Evolutionary conservation across 352 stramenopile genomes (phyloP), one percentile per base, ranked within the genome.

Genomic region (Phytophthora quininea): DNA sequence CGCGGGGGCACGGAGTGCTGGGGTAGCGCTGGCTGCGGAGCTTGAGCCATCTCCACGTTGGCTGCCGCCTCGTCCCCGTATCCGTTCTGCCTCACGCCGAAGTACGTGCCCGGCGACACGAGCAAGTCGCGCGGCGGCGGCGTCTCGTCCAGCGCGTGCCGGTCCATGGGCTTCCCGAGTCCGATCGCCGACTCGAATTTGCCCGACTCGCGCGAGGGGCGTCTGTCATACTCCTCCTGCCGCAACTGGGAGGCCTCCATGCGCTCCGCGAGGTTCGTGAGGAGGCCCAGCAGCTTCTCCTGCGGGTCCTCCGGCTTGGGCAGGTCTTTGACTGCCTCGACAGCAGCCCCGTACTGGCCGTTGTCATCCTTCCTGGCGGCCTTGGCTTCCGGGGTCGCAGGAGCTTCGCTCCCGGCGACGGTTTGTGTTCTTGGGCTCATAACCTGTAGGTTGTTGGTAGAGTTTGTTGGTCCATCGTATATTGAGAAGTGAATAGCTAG

Each of bases 351-450:
- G 37, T 51, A 51, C 37, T 58, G 52, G 12, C 35, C 35, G n/a
- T 37, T 19, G 51, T 24, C 51, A 4, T 6, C 9, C 11, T 42
- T 38, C 2, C 27, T 10, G 37, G n/a, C 38, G 37, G 49, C 37
- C 37, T 58, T 50, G 52, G 19, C 52, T 58, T 58, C 24, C 52
- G 37, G 52, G 27, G 52, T 58, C 37, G 35, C 35, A 40, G 35
- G 35, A 40, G 35, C 5, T 40, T 40, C 35, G 35, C 35, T 40
- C 35, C 35, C 35, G 35, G 5, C 35, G 35, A 40, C 24, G 9
- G 2, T 50, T 10, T 58, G 9, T 40, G 24, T 24, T 49, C 33
- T 50, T 42, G 53, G 37, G 37, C 37, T 58, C 24, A 58, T 50
- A 58, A 58, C 53, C 37, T 58, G 48, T 54, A 40, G 38, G 9